phyloP scores from a whole-genome alignment of 371 early-diverging fungal species.

The Actinomortierella ambigua region DNA sequence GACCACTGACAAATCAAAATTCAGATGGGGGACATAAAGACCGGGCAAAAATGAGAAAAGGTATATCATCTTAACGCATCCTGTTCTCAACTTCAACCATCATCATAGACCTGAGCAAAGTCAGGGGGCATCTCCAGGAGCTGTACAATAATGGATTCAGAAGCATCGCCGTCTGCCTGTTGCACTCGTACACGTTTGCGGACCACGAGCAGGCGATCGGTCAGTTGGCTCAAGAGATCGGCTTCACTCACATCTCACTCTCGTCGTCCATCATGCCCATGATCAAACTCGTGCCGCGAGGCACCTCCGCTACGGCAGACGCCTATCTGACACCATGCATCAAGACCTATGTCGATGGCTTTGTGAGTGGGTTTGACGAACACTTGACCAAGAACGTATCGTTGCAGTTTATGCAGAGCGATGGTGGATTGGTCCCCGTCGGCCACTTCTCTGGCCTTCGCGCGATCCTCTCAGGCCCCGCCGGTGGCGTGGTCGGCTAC shows the following conservation, averaged over 20 bases:
- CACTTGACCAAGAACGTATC: conserved; percentile 64
- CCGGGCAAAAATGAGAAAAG: too few relatives aligned
- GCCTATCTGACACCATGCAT: conserved; percentile 95
- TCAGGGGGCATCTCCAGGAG: conserved; percentile 62
- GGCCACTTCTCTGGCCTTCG: conserved; percentile 83
- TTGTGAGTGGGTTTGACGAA: conserved; percentile 86
- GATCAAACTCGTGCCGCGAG: conserved; percentile 94
- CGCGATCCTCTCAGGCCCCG: conserved; percentile 95
- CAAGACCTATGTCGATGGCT: conserved; percentile 81
- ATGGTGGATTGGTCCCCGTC: conserved; percentile 92
- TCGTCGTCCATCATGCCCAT: conserved; percentile 89
- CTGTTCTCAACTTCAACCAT: neutral
- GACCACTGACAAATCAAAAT: neutral
- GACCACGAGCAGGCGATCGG: conserved; percentile 84
- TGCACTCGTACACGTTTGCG: conserved; percentile 92
- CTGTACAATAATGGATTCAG: conserved; percentile 76
- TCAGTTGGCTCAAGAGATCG: conserved; percentile 70
- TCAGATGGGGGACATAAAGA: neutral
- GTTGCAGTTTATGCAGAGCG: conserved; percentile 96
- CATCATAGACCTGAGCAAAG: conserved; percentile 50
- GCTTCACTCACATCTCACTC: conserved; percentile 84
- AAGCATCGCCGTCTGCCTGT: conserved; percentile 88
- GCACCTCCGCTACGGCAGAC: conserved; percentile 89
- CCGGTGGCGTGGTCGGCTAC: conserved; percentile 95
- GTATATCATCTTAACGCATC: neutral